Evolutionary conservation across 2,329 filamentous ascomycete genomes (phyloP).

Genomic region (Malbranchea cinnamomea): DNA sequence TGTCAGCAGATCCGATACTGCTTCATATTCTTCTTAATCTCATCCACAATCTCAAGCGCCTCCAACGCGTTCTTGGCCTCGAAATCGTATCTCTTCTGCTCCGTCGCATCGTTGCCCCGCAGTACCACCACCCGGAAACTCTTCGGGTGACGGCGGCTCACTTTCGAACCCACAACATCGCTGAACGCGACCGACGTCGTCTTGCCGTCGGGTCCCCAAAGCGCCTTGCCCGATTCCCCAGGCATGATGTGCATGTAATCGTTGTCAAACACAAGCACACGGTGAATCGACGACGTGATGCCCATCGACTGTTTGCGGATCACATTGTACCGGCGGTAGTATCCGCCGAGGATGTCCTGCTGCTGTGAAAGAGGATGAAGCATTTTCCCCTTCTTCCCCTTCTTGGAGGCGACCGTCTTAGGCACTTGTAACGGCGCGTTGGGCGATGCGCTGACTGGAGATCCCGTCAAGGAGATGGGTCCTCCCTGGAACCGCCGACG

Average conservation of each 20-base stretch:
- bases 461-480: slow-evolving; percentile 40
- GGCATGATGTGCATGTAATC: slow-evolving; percentile 55
- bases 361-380: slow-evolving; percentile 34
- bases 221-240: slow-evolving; percentile 37
- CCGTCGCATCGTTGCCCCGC: slow-evolving; percentile 44
- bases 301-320: slow-evolving; percentile 51
- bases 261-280: slow-evolving; percentile 47
- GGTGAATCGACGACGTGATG: slow-evolving; percentile 45
- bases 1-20: slow-evolving; percentile 26
- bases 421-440: slow-evolving; percentile 47
- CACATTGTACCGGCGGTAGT: slow-evolving; percentile 49
- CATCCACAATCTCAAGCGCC: slow-evolving; percentile 46
- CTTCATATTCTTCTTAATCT: slow-evolving; percentile 45
- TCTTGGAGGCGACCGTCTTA: slow-evolving; percentile 22
- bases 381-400: slow-evolving; percentile 28
- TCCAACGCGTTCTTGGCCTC: slow-evolving; percentile 43
- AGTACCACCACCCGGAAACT: slow-evolving; percentile 48
- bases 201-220: slow-evolving; percentile 34
- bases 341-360: slow-evolving; percentile 29
- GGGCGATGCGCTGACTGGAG: slow-evolving; percentile 46
- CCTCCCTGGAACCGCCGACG: slow-evolving; percentile 48
- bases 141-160: slow-evolving; percentile 48
- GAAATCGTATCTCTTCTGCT: slow-evolving; percentile 54
- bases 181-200: slow-evolving; percentile 49
- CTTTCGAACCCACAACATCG: slow-evolving; percentile 50